These are phyloP conservation scores for Cucumis melo DNA, from an alignment of 306 rosid species.

Conservation along the genomic window DNA sequence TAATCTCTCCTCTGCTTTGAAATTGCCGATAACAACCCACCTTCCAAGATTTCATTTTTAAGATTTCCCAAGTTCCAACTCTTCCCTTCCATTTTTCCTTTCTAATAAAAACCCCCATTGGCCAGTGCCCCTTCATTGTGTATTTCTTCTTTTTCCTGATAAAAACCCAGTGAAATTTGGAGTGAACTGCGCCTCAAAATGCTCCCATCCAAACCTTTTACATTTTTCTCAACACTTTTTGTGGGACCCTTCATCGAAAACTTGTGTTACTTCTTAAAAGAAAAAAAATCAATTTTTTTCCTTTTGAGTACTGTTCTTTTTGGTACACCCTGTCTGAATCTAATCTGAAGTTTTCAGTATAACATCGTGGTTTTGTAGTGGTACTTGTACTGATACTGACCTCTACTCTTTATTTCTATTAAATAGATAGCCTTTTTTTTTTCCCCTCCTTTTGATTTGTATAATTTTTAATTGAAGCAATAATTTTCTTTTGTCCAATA, in stretches of 20 bases:
- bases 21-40: background rate
- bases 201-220: background rate
- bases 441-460: background rate
- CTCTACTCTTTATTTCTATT: background rate
- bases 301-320: background rate
- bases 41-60: background rate
- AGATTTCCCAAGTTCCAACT: background rate
- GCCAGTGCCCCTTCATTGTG: background rate
- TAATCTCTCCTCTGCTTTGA: background rate
- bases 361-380: background rate
- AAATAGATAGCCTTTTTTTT: background rate
- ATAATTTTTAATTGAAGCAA: background rate
- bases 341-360: background rate
- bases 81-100: background rate
- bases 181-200: background rate
- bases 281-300: too few relatives aligned
- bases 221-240: background rate
- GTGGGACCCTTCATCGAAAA: background rate
- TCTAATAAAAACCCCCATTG: background rate
- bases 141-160: background rate
- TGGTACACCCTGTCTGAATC: slow-evolving; percentile 5
- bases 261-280: too few relatives aligned
- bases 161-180: background rate
- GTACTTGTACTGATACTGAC: background rate
- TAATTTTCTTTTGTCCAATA: background rate